Conservation (phyloP, 306 rosid species). For the Astragalus membranaceus region DNA sequence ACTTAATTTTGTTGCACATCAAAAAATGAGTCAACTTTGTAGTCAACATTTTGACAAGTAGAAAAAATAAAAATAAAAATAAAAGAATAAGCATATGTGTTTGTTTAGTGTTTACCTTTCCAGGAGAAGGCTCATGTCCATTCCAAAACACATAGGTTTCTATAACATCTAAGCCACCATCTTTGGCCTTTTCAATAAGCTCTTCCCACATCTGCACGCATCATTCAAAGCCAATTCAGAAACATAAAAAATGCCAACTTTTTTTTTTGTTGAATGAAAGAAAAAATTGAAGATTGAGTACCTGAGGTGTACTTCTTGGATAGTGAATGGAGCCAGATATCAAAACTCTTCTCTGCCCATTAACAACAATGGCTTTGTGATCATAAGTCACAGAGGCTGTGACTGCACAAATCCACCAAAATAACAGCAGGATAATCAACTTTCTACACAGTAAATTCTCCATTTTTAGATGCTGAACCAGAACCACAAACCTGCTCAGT, state of each 20-base stretch:
- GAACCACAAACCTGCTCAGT: neutral
- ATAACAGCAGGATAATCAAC: neutral
- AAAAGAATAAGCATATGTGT: neutral
- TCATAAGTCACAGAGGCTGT: constrained; percentile 66
- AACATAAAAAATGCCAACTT: neutral
- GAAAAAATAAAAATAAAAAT: too few relatives aligned
- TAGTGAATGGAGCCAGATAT: constrained; percentile 95
- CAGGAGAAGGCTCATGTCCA: constrained; percentile 90
- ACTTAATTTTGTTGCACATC: constrained; percentile 34
- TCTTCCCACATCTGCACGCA: constrained; percentile 84
- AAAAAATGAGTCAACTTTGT: constrained; percentile 7
- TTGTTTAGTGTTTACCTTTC: constrained; percentile 39
- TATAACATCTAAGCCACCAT: constrained; percentile 90
- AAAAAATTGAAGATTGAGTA: neutral
- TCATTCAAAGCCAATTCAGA: neutral
- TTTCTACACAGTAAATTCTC: constrained; percentile 11
- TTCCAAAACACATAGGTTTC: constrained; percentile 97
- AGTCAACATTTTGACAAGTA: neutral
- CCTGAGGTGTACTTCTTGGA: constrained; percentile 97
- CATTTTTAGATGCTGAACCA: too few relatives aligned
- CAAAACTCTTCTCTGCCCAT: constrained; percentile 67
- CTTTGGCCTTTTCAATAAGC: constrained; percentile 89
- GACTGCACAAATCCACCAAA: constrained; percentile 28
- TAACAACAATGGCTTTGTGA: constrained; percentile 55
- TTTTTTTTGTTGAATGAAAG: neutral